Evolutionary conservation across 257 asterid genomes (phyloP).

Genomic region (Scutellaria galericulata): DNA sequence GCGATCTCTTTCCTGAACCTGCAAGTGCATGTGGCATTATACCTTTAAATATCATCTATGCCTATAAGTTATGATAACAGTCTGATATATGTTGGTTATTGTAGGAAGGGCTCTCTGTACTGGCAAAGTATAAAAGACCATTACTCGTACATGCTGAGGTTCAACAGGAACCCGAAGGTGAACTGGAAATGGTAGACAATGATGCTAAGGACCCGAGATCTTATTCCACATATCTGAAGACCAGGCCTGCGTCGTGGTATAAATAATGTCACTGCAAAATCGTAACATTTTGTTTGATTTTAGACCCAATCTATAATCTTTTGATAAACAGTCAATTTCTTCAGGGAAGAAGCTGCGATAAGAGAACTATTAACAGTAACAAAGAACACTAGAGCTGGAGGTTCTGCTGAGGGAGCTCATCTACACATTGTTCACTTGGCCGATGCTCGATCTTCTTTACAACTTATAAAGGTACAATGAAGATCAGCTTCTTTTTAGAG

Average conservation of each 20-base stretch:
- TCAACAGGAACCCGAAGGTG: conserved; percentile 50
- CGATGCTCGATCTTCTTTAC: conserved; percentile 80
- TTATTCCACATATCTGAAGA: conserved; percentile 81
- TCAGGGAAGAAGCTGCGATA: conserved; percentile 94
- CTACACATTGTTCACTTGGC: conserved; percentile 93
- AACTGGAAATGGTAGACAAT: conserved; percentile 35
- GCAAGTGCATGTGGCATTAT: background rate
- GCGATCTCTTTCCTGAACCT: background rate
- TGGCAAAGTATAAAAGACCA: conserved; percentile 84
- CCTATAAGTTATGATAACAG: background rate
- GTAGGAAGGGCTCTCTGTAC: conserved; percentile 78
- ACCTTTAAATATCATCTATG: background rate
- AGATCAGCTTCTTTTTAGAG: background rate
- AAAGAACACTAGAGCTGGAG: conserved; percentile 71
- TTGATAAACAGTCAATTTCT: background rate
- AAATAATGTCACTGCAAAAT: background rate
- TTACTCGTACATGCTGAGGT: conserved; percentile 92
- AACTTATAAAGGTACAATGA: conserved; percentile 70
- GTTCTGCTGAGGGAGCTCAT: conserved; percentile 92
- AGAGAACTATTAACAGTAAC: conserved; percentile 70
- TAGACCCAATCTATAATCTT: background rate
- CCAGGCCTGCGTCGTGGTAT: conserved; percentile 87
- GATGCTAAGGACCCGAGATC: conserved; percentile 59
- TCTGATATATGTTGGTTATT: conserved; percentile 31
- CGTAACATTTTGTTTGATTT: background rate